These are phyloP conservation scores for Spirogloea muscicola DNA, from an alignment of 139 green algal species.

Conservation along the genomic window DNA sequence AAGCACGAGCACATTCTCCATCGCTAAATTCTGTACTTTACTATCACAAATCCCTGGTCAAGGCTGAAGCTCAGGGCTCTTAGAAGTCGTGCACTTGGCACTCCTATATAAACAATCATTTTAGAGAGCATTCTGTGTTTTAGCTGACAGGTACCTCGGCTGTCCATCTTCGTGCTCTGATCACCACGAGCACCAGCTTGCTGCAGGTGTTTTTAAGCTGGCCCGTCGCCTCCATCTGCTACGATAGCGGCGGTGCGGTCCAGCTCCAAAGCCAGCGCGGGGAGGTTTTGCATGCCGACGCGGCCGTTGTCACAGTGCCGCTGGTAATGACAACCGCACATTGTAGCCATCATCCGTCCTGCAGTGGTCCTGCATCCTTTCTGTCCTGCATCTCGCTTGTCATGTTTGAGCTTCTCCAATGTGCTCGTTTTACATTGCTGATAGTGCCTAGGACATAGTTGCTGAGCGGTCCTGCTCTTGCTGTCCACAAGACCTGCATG, in stretches of 20 bases:
- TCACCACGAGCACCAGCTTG: not conserved
- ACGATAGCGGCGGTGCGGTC: no score
- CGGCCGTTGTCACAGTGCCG: conserved; percentile 14
- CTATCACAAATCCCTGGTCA: no score
- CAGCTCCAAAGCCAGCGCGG: conserved; percentile 1
- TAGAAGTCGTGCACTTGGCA: no score
- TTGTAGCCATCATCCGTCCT: not conserved
- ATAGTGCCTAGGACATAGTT: not conserved
- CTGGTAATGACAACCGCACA: conserved; percentile 3
- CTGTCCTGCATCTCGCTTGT: not conserved
- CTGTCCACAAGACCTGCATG: not conserved
- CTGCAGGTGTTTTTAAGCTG: conserved; percentile 6
- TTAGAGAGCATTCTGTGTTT: no score
- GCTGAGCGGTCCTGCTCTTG: not conserved
- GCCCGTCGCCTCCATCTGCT: conserved; percentile 14
- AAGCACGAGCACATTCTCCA: no score
- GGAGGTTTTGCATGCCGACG: not conserved
- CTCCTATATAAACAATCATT: no score
- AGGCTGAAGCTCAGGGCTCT: no score
- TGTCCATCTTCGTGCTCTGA: no score
- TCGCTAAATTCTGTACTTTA: no score
- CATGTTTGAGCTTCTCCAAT: not conserved
- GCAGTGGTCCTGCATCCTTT: not conserved
- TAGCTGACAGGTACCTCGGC: no score
- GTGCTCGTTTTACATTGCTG: not conserved